Evolutionary conservation across 1,284 basidiomycete species (phyloP).

Genomic region (Spongispora temasekensis): DNA sequence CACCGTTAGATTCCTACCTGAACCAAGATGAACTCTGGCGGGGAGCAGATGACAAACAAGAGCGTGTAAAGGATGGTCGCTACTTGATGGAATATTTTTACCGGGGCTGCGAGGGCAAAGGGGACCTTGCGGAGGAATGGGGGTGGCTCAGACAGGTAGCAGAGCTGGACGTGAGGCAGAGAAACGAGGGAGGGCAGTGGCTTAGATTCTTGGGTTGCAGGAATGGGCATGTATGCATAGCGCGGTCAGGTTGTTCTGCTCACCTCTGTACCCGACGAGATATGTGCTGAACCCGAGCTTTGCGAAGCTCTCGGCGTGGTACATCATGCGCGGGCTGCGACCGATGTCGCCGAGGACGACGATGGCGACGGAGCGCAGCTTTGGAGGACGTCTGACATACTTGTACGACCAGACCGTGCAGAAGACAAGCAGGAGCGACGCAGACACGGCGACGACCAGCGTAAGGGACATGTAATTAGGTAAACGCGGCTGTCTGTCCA

Average conservation of each 20-base stretch:
- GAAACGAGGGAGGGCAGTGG: conserved; percentile 71
- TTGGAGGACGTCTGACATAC: conserved; percentile 39
- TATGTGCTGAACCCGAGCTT: conserved; percentile 79
- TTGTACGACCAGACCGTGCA: conserved; percentile 22
- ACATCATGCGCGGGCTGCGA: conserved; percentile 97
- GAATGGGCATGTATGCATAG: neutral
- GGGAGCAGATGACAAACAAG: conserved; percentile 58
- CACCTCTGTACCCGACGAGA: conserved; percentile 87
- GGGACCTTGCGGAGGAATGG: conserved; percentile 55
- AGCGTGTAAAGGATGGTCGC: conserved; percentile 63
- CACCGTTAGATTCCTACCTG: conserved; percentile 60
- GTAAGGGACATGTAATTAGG: conserved; percentile 14
- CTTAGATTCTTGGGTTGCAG: conserved; percentile 65
- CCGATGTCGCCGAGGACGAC: conserved; percentile 97
- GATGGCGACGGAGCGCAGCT: conserved; percentile 74
- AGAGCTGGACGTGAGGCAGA: conserved; percentile 62
- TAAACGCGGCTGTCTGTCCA: conserved; percentile 15
- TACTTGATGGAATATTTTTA: conserved; percentile 79
- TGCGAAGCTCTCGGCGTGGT: conserved; percentile 92
- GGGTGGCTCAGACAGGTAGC: conserved; percentile 71
- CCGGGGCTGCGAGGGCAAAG: conserved; percentile 78
- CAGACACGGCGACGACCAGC: conserved; percentile 6
- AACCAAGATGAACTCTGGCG: conserved; percentile 87
- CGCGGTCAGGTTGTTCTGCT: conserved; percentile 15
- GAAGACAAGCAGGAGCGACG: conserved; percentile 10